A percentile compares a stretch with the other conserved stretches of the same genome.
Evolutionary conservation across 148 eudicot species (phyloP).

Genomic region (Chenopodium formosanum): DNA sequence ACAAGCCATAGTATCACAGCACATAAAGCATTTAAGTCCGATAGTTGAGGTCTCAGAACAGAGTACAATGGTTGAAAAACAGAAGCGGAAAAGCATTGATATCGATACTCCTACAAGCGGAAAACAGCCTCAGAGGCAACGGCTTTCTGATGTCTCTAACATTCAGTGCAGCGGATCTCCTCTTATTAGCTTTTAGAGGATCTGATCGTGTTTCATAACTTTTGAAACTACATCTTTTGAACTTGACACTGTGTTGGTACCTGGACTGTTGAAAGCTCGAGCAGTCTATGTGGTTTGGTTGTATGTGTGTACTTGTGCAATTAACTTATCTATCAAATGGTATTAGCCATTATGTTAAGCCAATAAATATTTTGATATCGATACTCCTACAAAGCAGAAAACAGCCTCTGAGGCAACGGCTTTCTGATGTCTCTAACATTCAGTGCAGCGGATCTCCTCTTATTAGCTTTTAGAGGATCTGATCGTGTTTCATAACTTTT

Average conservation of each 20-base stretch:
- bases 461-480: slow-evolving; percentile 26
- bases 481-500: no score
- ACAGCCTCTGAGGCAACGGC: slow-evolving; percentile 67
- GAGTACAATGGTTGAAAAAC: slow-evolving; percentile 37
- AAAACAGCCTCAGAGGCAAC: slow-evolving; percentile 63
- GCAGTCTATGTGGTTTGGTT: slow-evolving; percentile 14
- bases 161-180: slow-evolving; percentile 79
- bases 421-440: slow-evolving; percentile 76
- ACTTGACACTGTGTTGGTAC: slow-evolving; percentile 38
- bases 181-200: slow-evolving; percentile 39
- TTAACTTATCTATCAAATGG: no score
- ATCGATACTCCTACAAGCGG: slow-evolving; percentile 42
- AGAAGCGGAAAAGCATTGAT: slow-evolving; percentile 76
- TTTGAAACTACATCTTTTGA: neutral
- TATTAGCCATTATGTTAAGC: no score
- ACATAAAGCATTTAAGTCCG: slow-evolving; percentile 47
- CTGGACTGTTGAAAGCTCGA: neutral
- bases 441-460: slow-evolving; percentile 79
- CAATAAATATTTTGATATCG: no score
- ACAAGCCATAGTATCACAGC: slow-evolving; percentile 65
- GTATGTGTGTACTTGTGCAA: neutral
- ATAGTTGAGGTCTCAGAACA: slow-evolving; percentile 57
- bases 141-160: slow-evolving; percentile 75
- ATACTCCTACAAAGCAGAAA: slow-evolving; percentile 42
- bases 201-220: no score